These are phyloP conservation scores for Lactarius psammicola DNA, from an alignment of 768 basidiomycete genomes.

Conservation along the genomic window DNA sequence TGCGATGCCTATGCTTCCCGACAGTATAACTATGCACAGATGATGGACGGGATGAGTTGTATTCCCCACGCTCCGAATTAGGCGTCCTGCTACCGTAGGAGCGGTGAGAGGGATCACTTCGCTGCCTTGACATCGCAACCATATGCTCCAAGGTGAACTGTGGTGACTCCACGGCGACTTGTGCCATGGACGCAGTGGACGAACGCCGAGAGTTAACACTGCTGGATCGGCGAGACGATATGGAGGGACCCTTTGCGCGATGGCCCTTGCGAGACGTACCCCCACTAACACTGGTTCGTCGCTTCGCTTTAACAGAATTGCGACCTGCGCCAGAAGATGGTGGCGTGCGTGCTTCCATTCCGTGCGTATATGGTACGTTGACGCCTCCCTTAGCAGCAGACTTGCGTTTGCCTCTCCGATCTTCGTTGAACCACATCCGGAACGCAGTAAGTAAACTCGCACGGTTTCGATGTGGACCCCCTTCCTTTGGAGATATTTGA, in stretches of 20 bases:
- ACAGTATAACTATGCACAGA: conserved; percentile 78
- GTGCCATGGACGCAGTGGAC: conserved; percentile 50
- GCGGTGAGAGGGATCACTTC: conserved; percentile 56
- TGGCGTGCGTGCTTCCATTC: conserved; percentile 20
- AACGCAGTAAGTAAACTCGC: conserved; percentile 84
- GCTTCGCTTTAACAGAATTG: conserved; percentile 44
- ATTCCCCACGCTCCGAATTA: conserved; percentile 79
- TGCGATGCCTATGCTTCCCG: conserved; percentile 58
- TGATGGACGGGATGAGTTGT: conserved; percentile 69
- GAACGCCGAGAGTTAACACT: conserved; percentile 86
- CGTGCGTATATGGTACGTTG: conserved; percentile 13
- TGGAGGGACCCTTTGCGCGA: conserved; percentile 63
- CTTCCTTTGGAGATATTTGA: conserved; percentile 38
- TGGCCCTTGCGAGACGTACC: conserved; percentile 41
- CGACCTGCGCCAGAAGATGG: conserved; percentile 26
- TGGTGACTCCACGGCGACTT: conserved; percentile 55
- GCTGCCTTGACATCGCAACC: conserved; percentile 40
- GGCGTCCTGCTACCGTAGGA: conserved; percentile 83
- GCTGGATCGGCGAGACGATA: conserved; percentile 84
- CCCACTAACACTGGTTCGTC: conserved; percentile 47
- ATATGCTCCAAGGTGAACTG: conserved; percentile 44
- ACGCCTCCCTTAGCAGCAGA: conserved; percentile 32
- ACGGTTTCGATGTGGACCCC: conserved; percentile 53
- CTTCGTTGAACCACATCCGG: conserved; percentile 90
- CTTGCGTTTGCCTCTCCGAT: conserved; percentile 83